Evolutionary conservation across 352 stramenopile species (phyloP).

Genomic region (Phytophthora macrochlamydospora): DNA sequence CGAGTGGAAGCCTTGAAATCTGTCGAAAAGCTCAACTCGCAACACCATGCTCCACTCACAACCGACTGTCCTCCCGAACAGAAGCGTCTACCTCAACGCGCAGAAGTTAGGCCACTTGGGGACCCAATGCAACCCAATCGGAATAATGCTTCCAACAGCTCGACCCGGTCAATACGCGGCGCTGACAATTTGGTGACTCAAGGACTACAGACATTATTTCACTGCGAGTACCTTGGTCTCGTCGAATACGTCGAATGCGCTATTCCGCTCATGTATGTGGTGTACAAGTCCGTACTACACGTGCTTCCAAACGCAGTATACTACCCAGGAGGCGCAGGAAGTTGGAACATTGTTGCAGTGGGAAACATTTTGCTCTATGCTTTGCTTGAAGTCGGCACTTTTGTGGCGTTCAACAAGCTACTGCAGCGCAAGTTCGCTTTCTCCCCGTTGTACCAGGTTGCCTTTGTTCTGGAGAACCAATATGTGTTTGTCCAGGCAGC

Average conservation of each 20-base stretch:
- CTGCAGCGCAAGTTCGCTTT: conserved; percentile 32
- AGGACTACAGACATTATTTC: conserved; percentile 35
- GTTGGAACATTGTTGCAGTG: neutral
- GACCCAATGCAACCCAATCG: too few species aligned
- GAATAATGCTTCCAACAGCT: too few species aligned
- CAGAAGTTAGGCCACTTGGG: too few species aligned
- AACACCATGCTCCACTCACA: too few species aligned
- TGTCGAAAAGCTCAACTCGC: neutral
- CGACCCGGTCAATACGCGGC: too few species aligned
- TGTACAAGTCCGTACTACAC: conserved; percentile 34
- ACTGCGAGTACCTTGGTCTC: conserved; percentile 35
- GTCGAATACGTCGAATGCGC: conserved; percentile 46
- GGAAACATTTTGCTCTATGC: conserved; percentile 28
- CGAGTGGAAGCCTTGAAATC: neutral
- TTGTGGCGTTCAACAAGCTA: conserved; percentile 24
- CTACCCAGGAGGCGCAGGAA: conserved; percentile 12
- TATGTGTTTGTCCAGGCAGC: conserved; percentile 2
- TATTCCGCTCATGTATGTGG: conserved; percentile 31
- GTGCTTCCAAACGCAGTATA: conserved; percentile 37
- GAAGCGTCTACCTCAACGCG: too few species aligned
- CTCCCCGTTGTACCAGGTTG: conserved; percentile 32
- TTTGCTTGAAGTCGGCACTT: conserved; percentile 32
- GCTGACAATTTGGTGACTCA: neutral
- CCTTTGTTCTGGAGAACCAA: conserved; percentile 42
- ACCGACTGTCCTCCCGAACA: too few species aligned